phyloP scores from a whole-genome alignment of 805 yeast species.

The Lachancea quebecensis region DNA sequence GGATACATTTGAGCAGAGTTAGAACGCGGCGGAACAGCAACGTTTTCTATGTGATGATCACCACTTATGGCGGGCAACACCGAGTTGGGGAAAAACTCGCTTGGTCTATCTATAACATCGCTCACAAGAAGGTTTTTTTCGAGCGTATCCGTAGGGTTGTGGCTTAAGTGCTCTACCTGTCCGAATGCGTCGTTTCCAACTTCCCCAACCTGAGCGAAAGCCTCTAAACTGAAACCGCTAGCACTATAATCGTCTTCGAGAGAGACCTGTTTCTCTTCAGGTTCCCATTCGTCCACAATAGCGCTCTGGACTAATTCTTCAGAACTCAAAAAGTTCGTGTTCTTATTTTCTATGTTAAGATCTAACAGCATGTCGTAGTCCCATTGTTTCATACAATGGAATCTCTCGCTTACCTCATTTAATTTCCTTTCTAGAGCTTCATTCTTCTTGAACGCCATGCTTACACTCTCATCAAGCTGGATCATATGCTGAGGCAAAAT shows the following conservation, averaged over 20 bases:
- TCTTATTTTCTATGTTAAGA: constrained; percentile 38
- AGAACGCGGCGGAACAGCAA: neutral
- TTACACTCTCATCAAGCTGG: constrained; percentile 23
- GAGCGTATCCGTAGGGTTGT: neutral
- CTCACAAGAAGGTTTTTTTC: constrained; percentile 15
- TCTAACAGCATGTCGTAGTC: constrained; percentile 48
- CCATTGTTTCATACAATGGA: constrained; percentile 52
- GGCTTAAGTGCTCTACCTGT: neutral
- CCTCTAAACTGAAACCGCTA: constrained; percentile 2
- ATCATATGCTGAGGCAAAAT: constrained; percentile 33
- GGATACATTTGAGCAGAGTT: constrained; percentile 3
- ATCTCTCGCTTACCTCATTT: constrained; percentile 37
- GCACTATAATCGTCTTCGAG: constrained; percentile 5
- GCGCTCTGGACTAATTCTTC: constrained; percentile 58
- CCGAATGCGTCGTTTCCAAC: constrained; percentile 3
- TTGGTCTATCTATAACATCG: constrained; percentile 27
- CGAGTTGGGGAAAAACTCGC: constrained; percentile 17
- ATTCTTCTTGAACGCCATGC: constrained; percentile 32
- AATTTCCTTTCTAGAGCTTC: constrained; percentile 37
- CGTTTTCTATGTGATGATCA: constrained; percentile 1
- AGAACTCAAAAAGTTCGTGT: constrained; percentile 44
- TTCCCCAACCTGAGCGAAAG: constrained; percentile 4
- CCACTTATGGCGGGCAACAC: constrained; percentile 7
- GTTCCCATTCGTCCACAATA: constrained; percentile 41
- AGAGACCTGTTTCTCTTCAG: constrained; percentile 12